phyloP scores from a whole-genome alignment of 129 eudicot genomes.

The Tagetes patula region DNA sequence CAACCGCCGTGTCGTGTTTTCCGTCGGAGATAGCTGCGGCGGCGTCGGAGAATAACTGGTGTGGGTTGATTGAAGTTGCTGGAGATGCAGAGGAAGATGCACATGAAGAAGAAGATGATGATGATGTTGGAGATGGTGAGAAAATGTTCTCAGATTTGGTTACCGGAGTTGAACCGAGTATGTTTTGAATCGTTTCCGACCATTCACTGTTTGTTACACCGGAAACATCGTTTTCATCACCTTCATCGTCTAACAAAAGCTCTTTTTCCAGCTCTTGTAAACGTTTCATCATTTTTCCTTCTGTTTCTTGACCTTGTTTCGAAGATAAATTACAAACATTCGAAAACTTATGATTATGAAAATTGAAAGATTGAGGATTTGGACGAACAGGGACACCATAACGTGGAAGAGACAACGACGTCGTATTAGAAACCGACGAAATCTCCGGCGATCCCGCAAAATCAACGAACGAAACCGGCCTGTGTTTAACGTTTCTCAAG shows the following conservation, averaged over 20 bases:
- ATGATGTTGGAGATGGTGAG: conserved; percentile 64
- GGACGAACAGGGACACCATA: conserved; percentile 37
- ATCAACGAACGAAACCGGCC: conserved; percentile 21
- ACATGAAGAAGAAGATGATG: conserved; percentile 80
- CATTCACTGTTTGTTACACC: conserved; percentile 78
- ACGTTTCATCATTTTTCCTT: conserved; percentile 53
- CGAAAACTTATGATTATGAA: not conserved
- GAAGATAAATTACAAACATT: conserved; percentile 14
- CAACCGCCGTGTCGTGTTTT: conserved; percentile 42
- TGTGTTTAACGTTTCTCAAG: conserved; percentile 42
- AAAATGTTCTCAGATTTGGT: conserved; percentile 30
- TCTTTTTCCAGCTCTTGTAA: conserved; percentile 71
- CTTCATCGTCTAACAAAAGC: conserved; percentile 66
- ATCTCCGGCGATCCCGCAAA: conserved; percentile 30
- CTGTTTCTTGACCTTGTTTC: conserved; percentile 33
- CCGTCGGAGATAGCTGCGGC: conserved; percentile 72
- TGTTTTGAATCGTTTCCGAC: conserved; percentile 74
- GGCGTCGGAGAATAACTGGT: conserved; percentile 56
- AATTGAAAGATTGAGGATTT: not conserved
- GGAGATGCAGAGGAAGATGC: conserved; percentile 70
- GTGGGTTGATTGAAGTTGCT: conserved; percentile 33
- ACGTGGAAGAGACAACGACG: conserved; percentile 27
- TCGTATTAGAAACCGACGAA: conserved; percentile 32
- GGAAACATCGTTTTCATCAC: conserved; percentile 53
- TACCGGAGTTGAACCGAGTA: conserved; percentile 35